phyloP scores from a whole-genome alignment of 2,329 filamentous ascomycete species.

The Aureobasidium lini region DNA sequence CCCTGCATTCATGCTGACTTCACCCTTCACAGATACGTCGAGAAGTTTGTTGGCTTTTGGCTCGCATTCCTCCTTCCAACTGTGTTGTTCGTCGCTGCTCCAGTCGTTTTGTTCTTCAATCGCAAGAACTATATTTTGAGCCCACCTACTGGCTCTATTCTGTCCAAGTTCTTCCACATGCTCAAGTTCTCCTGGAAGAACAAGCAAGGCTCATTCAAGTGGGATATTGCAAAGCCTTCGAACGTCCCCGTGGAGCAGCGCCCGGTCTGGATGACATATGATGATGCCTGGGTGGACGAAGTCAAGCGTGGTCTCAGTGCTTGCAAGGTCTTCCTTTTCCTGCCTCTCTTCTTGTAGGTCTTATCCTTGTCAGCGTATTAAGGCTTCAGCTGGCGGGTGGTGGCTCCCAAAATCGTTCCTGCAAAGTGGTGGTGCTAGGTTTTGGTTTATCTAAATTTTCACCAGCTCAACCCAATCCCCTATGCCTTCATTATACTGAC shows the following conservation, averaged over 20 bases:
- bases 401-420: too few relatives aligned
- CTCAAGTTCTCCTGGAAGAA: conserved; percentile 53
- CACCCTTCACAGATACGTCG: conserved; percentile 38
- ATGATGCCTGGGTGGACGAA: conserved; percentile 74
- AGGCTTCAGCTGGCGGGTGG: too few relatives aligned
- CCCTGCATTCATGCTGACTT: too few relatives aligned
- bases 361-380: not conserved
- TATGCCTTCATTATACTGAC: not conserved
- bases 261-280: conserved; percentile 68
- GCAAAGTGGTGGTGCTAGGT: too few relatives aligned
- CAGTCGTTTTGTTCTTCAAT: conserved; percentile 23
- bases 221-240: conserved; percentile 63
- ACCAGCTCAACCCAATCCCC: not conserved
- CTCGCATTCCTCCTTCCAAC: conserved; percentile 56
- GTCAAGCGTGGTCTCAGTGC: conserved; percentile 58
- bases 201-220: conserved; percentile 30
- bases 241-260: conserved; percentile 43
- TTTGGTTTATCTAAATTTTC: not conserved
- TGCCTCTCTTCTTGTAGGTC: conserved; percentile 40
- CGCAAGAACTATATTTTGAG: conserved; percentile 46
- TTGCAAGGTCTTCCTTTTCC: conserved; percentile 59
- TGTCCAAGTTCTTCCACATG: conserved; percentile 58
- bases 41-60: conserved; percentile 59
- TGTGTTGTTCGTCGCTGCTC: conserved; percentile 50
- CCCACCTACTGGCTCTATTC: conserved; percentile 65